phyloP scores from a whole-genome alignment of 2,329 filamentous ascomycete genomes.

The Aureobasidium lini region DNA sequence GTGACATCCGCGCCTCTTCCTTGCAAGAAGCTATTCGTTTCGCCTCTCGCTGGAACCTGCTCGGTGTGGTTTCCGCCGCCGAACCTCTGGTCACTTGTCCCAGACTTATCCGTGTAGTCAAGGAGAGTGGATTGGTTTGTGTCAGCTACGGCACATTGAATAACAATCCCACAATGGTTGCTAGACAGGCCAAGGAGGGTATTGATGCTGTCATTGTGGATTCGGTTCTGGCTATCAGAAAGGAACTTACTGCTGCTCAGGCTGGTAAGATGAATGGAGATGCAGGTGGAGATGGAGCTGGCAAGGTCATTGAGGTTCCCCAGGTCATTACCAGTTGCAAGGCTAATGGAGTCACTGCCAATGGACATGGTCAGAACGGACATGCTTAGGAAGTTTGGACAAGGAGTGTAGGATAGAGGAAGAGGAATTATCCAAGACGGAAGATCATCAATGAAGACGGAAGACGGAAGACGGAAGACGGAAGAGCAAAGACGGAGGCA shows the following conservation, averaged over 20 bases:
- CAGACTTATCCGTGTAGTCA: conserved; percentile 81
- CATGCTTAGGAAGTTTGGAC: not conserved
- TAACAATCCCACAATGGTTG: conserved; percentile 77
- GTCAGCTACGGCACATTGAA: conserved; percentile 90
- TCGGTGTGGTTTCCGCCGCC: conserved; percentile 84
- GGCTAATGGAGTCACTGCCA: not conserved
- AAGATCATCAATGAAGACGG: too few species aligned
- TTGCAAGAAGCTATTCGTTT: conserved; percentile 95
- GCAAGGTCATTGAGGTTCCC: not conserved
- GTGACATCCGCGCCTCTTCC: conserved; percentile 82
- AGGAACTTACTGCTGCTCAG: conserved; percentile 61
- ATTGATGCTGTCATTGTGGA: conserved; percentile 98
- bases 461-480: too few species aligned
- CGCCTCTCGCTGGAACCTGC: conserved; percentile 85
- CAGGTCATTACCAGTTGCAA: not conserved
- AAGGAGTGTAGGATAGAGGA: too few species aligned
- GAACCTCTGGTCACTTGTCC: conserved; percentile 86
- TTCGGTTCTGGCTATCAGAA: conserved; percentile 83
- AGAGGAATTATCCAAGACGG: too few species aligned
- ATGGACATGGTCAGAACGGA: not conserved
- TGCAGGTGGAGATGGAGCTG: not conserved
- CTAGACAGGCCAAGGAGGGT: conserved; percentile 87
- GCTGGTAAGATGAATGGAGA: not conserved
- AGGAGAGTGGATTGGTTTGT: conserved; percentile 87
- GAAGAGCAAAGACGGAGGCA: too few species aligned